Evolutionary conservation across 2,329 filamentous ascomycete genomes (phyloP).

Genomic region (Pestalotiopsis sp.): DNA sequence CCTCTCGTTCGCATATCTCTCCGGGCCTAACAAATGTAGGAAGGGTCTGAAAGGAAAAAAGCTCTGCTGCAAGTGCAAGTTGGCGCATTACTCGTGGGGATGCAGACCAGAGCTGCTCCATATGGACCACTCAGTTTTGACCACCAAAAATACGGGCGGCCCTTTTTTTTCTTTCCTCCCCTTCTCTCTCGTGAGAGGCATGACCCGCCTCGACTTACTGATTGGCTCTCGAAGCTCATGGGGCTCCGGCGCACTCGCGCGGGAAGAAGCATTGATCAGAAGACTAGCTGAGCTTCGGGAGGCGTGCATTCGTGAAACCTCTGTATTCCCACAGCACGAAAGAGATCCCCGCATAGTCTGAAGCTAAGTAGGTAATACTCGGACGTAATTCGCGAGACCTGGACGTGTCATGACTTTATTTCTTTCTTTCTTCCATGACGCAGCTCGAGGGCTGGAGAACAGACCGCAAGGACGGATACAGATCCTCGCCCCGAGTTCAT

Average conservation of each 20-base stretch:
- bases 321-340: background rate
- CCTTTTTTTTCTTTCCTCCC: background rate
- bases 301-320: slow-evolving; percentile 1
- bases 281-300: background rate
- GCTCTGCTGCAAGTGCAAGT: background rate
- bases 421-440: background rate
- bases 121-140: background rate
- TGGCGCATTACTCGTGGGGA: slow-evolving; percentile 4
- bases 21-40: background rate
- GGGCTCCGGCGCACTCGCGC: background rate
- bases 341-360: background rate
- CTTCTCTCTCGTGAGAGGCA: slow-evolving; percentile 1
- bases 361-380: background rate
- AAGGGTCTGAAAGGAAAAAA: background rate
- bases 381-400: background rate
- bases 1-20: slow-evolving; percentile 6
- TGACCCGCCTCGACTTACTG: slow-evolving; percentile 6
- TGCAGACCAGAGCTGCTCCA: background rate
- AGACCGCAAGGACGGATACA: slow-evolving; percentile 2
- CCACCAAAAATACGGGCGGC: background rate
- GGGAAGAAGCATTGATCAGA: slow-evolving; percentile 5
- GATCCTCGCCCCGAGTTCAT: background rate
- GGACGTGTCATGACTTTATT: background rate
- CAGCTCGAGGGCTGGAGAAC: background rate
- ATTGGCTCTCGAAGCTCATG: slow-evolving; percentile 4